phyloP scores from a whole-genome alignment of 371 early-diverging fungal genomes.

The Thermomucor indicae-seudaticae region DNA sequence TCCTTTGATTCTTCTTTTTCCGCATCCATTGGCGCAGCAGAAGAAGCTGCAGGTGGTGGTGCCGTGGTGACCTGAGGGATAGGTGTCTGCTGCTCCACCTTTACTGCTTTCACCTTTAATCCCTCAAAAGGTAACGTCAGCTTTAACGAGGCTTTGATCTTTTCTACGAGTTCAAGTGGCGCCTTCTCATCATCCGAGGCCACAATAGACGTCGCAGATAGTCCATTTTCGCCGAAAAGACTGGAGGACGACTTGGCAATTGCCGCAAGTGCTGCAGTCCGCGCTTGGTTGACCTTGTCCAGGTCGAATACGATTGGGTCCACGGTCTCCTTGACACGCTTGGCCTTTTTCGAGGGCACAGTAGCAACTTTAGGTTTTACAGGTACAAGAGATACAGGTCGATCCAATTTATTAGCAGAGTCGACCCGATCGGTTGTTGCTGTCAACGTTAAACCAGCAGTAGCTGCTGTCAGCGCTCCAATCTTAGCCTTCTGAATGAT shows the following conservation, averaged over 20 bases:
- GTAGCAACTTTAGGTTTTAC: not conserved
- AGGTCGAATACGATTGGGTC: slow-evolving; percentile 40
- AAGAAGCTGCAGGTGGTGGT: slow-evolving; percentile 12
- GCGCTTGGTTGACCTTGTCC: slow-evolving; percentile 15
- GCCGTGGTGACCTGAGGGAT: not conserved
- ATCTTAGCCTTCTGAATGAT: slow-evolving; percentile 56
- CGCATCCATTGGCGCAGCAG: too few species aligned
- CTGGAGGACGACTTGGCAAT: slow-evolving; percentile 36
- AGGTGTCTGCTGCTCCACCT: not conserved
- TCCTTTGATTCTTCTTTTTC: too few species aligned
- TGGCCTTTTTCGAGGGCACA: not conserved
- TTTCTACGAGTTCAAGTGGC: slow-evolving; percentile 23
- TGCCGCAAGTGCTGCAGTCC: slow-evolving; percentile 14
- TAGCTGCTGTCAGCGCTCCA: slow-evolving; percentile 24
- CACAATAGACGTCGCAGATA: too few species aligned
- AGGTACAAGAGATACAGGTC: too few species aligned
- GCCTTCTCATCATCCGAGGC: slow-evolving; percentile 10
- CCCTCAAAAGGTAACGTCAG: slow-evolving; percentile 20
- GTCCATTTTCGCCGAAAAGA: slow-evolving; percentile 38
- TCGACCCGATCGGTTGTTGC: not conserved
- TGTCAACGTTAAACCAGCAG: slow-evolving; percentile 12
- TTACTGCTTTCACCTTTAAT: slow-evolving; percentile 11
- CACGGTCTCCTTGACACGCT: slow-evolving; percentile 5
- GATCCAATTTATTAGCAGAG: too few species aligned
- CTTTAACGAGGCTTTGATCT: slow-evolving; percentile 25